These are phyloP conservation scores for Fraxinus xanthoxyloides DNA, from an alignment of 305 asterid species.

Conservation along the genomic window DNA sequence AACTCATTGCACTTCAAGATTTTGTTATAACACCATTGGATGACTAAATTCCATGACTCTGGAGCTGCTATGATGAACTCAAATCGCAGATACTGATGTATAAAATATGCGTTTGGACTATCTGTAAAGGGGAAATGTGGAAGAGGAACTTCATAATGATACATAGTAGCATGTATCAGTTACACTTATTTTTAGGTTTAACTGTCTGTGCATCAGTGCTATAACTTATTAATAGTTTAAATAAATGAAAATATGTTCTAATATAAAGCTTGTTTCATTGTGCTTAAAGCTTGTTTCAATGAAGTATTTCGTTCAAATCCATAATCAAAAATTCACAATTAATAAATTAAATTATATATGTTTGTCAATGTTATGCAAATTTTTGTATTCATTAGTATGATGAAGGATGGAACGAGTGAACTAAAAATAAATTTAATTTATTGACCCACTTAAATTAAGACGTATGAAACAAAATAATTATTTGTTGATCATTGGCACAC, in stretches of 20 bases:
- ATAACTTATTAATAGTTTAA: neutral
- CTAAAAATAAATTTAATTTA: no score
- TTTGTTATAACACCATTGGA: constrained; percentile 28
- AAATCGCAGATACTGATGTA: constrained; percentile 3
- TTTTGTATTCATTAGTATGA: no score
- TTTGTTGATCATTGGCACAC: no score
- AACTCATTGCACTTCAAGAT: constrained; percentile 49
- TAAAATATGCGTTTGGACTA: neutral
- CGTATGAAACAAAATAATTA: no score
- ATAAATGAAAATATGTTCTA: neutral
- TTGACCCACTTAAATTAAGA: no score
- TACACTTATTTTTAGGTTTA: neutral
- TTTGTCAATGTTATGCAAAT: no score
- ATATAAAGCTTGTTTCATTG: neutral
- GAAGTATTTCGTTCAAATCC: no score
- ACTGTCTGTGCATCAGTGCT: neutral
- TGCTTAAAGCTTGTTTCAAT: no score
- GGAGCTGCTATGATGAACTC: constrained; percentile 5
- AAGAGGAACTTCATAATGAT: neutral
- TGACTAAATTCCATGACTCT: constrained; percentile 9
- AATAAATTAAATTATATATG: no score
- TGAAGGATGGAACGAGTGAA: no score
- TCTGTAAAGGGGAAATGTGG: constrained; percentile 1
- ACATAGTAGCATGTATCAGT: neutral
- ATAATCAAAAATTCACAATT: no score